Base-by-base conservation (phyloP, 1,284 basidiomycete genomes). In the Phylloporus sp. region DNA sequence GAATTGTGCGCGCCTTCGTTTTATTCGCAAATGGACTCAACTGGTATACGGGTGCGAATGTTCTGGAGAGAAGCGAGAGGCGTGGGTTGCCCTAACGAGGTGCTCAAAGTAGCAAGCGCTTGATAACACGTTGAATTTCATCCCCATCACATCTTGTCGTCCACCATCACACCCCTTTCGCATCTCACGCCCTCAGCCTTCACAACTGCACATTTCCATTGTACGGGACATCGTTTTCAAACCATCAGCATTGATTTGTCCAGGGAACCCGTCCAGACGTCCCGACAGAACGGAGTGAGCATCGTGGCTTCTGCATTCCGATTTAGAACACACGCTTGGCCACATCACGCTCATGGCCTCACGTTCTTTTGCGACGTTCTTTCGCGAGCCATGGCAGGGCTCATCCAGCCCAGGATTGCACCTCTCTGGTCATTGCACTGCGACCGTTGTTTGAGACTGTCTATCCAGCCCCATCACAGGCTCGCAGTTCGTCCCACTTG, bases 251-350 rank as follows among this genome's bases (percentile, higher is more conserved):
- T 49, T 7, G 25, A 27, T 60, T 61, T 23, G 25, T 63, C 72
- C 71, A 72, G 71, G 74, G 75, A 67, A 45, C 60, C 70, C 74
- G 49, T 53, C 7, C 41, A 27, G 71, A 65, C 58, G 57, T 6
- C 53, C 62, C 60, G 53, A 41, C 25, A 37, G 49, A 25, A 43
- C 60, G 56, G 58, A n/a, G 41, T 62, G 66, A 68, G 45, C 76
- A 76, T 70, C 71, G 55, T 71, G 66, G 25, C 53, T 32, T 68
- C 76, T 71, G 47, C 58, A 64, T 75, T 68, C 32, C 25, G 35
- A n/a, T 37, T 37, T 35, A 37, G 56, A 57, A 57, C 19, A 57
- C 29, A 56, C 53, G 53, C 55, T 35, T n/a, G 55, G 58, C 56
- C 57, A 39, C 27, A 43, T 23, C 41, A 60, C 27, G 41, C 39